phyloP scores from a whole-genome alignment of 345 rosid species.

The Triadica sebifera region DNA sequence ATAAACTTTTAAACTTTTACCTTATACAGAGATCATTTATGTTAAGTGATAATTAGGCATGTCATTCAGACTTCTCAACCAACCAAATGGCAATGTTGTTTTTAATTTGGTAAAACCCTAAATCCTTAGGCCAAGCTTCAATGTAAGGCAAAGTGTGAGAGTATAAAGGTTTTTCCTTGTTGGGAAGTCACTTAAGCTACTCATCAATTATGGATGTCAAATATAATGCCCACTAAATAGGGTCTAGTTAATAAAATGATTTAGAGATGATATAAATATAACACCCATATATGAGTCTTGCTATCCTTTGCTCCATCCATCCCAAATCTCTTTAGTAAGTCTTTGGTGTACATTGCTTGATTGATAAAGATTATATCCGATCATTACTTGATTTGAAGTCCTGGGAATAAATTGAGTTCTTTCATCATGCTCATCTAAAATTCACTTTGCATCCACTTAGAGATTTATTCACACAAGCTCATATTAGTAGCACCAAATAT shows the following conservation, averaged over 20 bases:
- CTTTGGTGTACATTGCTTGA: neutral
- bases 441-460: too few species aligned
- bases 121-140: constrained; percentile 72
- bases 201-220: constrained; percentile 55
- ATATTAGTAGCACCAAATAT: too few species aligned
- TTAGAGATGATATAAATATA: too few species aligned
- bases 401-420: too few species aligned
- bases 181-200: constrained; percentile 77
- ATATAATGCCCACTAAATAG: too few species aligned
- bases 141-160: constrained; percentile 92
- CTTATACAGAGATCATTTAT: constrained; percentile 79
- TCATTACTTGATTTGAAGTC: too few species aligned
- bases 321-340: neutral
- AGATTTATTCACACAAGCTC: too few species aligned
- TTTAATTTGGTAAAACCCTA: constrained; percentile 72
- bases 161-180: constrained; percentile 75
- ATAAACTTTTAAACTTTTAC: constrained; percentile 28
- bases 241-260: too few species aligned
- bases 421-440: too few species aligned
- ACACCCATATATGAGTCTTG: too few species aligned
- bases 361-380: neutral
- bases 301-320: neutral
- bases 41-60: constrained; percentile 81
- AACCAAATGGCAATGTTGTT: constrained; percentile 80
- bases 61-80: constrained; percentile 78